Evolutionary conservation across 148 eudicot genomes (phyloP).

Genomic region (Oxyria digyna): DNA sequence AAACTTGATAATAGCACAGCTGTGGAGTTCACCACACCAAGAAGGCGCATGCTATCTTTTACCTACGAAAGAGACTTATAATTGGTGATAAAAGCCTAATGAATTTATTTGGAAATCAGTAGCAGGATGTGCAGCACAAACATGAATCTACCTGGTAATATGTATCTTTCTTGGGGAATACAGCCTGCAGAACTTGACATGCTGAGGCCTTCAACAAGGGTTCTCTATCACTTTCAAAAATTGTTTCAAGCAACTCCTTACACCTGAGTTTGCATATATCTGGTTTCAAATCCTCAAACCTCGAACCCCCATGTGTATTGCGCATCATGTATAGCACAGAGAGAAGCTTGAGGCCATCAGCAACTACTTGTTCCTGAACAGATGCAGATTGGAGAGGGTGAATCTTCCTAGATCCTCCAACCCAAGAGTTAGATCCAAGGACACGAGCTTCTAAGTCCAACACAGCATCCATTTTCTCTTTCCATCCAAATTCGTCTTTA

Average conservation of each 20-base stretch:
- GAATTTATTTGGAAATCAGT: not conserved
- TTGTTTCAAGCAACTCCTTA: conserved; percentile 66
- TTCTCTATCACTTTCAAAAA: conserved; percentile 89
- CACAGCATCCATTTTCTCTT: conserved; percentile 95
- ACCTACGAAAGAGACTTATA: conserved; percentile 38
- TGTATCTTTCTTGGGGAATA: conserved; percentile 63
- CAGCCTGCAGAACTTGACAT: conserved; percentile 80
- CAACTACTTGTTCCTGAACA: conserved; percentile 75
- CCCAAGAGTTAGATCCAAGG: conserved; percentile 62
- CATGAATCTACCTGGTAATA: conserved; percentile 62
- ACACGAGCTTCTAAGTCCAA: conserved; percentile 91
- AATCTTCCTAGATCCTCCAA: conserved; percentile 51
- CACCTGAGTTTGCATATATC: conserved; percentile 60
- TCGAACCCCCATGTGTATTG: conserved; percentile 37
- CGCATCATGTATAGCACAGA: conserved; percentile 57
- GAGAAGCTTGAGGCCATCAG: conserved; percentile 86
- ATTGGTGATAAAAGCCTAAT: not conserved
- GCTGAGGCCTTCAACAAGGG: conserved; percentile 87
- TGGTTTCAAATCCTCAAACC: conserved; percentile 41
- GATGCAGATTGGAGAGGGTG: conserved; percentile 54
- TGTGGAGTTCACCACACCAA: conserved; percentile 81
- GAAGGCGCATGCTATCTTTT: conserved; percentile 88
- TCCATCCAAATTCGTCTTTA: conserved; percentile 99
- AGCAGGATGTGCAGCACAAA: not conserved
- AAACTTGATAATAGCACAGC: conserved; percentile 59